Evolutionary conservation across 192 early-diverging fungal genomes (phyloP), one percentile per base, ranked within the genome.

Genomic region (Globomyces pollinis-pini): DNA sequence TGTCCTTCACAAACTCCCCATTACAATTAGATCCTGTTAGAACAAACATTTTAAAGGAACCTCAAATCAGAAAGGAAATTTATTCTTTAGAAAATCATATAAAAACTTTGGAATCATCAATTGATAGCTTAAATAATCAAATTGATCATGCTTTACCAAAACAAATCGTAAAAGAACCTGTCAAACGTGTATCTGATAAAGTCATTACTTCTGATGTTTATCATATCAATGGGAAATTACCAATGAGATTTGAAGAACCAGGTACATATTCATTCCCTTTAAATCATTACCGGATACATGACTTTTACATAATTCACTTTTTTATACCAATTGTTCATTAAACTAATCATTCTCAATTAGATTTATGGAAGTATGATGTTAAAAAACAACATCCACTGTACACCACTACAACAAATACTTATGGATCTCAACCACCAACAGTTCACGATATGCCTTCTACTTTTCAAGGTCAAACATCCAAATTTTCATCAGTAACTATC

Each of bases 401-500:
- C 57, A 69, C 67, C 26, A 80, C 78, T 4, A 80, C 78, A 0
- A 38, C 72, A 12, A 72, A 68, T 50, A 28, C 58, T 15, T 77
- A 80, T 39, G 78, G 78, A 0, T 54, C 59, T 0, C 28, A 60
- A 23, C 55, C 45, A 8, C 78, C 78, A 23, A 56, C 74, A 3
- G 56, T 75, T 20, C 78, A 80, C 57, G 78, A 80, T 30, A 80
- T 80, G 78, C 78, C 78, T 16, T 52, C 57, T 11, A 45, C 34
- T n/a, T 80, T 77, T 50, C 62, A 68, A 33, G 78, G 78, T 2
- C 69, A 73, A 43, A 67, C 64, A 1, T 45, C 62, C 2, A 74
- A 71, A 32, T 80, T 80, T 41, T 67, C 71, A 3, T 68, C 74
- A 66, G 78, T 78, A 55, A 49, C 16, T 16, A 18, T 38, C 2